Percentiles rank a stretch among this genome's conserved stretches.
These are phyloP conservation scores for Eucalyptus grandis DNA, from an alignment of 345 rosid genomes.

Conservation along the genomic window DNA sequence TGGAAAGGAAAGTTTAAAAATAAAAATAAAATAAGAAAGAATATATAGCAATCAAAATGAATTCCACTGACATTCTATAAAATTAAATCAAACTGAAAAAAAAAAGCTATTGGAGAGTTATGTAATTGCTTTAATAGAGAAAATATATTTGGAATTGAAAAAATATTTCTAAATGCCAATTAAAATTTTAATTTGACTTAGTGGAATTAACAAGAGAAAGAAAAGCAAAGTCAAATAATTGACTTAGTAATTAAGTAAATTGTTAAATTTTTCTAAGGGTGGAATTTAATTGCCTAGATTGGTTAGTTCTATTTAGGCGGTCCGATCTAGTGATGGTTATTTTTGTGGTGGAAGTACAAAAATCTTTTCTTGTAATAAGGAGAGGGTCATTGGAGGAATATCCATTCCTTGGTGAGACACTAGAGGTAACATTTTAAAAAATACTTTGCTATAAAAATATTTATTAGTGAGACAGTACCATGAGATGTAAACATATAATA, in stretches of 20 bases:
- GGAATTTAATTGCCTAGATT: rapidly evolving
- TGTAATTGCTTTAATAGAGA: neutral
- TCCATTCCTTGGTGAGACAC: neutral
- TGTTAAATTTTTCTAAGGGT: neutral
- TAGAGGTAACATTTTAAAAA: neutral
- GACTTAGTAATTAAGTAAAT: neutral
- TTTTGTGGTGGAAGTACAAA: neutral
- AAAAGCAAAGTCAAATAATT: neutral
- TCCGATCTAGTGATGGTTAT: rapidly evolving
- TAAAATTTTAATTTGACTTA: neutral
- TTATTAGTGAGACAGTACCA: neutral
- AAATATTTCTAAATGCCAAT: neutral
- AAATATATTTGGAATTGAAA: neutral
- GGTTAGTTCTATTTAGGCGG: rapidly evolving
- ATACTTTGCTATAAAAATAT: neutral
- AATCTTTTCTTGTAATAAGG: neutral
- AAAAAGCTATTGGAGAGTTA: neutral
- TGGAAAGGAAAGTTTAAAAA: rapidly evolving
- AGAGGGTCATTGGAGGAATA: neutral
- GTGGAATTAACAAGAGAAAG: neutral
- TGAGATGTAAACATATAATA: neutral
- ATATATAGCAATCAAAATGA: neutral
- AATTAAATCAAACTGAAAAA: neutral
- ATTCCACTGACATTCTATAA: neutral
- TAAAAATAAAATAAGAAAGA: neutral